These are phyloP conservation scores for Rossbeevera mucosa DNA, from an alignment of 768 basidiomycete species.

Conservation along the genomic window DNA sequence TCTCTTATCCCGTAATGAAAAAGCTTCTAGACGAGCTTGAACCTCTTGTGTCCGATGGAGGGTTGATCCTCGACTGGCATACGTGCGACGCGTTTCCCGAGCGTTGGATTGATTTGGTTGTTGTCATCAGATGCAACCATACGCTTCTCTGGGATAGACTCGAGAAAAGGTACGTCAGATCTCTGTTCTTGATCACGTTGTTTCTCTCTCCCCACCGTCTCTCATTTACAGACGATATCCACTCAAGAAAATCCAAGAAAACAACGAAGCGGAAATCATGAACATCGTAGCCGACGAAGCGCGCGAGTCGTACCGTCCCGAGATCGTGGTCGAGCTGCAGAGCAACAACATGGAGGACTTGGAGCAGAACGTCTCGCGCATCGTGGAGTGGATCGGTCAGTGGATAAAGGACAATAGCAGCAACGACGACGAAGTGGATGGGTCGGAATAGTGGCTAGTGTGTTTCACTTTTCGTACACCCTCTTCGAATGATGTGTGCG, in stretches of 20 bases:
- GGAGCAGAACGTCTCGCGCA: slow-evolving; percentile 80
- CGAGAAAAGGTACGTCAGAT: slow-evolving; percentile 65
- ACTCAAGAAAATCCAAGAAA: slow-evolving; percentile 94
- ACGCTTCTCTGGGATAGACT: slow-evolving; percentile 83
- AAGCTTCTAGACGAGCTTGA: slow-evolving; percentile 90
- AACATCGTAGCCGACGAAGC: slow-evolving; percentile 87
- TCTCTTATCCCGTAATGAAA: background rate
- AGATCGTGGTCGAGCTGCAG: slow-evolving; percentile 80
- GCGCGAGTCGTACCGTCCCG: slow-evolving; percentile 73
- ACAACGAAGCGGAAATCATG: slow-evolving; percentile 99
- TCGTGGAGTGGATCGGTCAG: slow-evolving; percentile 79
- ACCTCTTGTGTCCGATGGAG: slow-evolving; percentile 60
- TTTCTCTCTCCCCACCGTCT: background rate
- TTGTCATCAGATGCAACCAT: slow-evolving; percentile 89
- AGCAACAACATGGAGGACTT: slow-evolving; percentile 78
- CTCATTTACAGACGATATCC: slow-evolving; percentile 64
- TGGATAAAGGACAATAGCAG: slow-evolving; percentile 50
- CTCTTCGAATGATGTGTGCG: background rate
- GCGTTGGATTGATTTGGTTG: slow-evolving; percentile 92
- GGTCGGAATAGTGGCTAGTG: background rate
- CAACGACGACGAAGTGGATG: background rate
- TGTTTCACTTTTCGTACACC: background rate
- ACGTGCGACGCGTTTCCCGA: slow-evolving; percentile 93
- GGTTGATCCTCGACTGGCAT: slow-evolving; percentile 91
- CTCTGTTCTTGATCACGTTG: background rate